Evolutionary conservation across 441 rosid genomes (phyloP).

Genomic region (Kokia cookei): DNA sequence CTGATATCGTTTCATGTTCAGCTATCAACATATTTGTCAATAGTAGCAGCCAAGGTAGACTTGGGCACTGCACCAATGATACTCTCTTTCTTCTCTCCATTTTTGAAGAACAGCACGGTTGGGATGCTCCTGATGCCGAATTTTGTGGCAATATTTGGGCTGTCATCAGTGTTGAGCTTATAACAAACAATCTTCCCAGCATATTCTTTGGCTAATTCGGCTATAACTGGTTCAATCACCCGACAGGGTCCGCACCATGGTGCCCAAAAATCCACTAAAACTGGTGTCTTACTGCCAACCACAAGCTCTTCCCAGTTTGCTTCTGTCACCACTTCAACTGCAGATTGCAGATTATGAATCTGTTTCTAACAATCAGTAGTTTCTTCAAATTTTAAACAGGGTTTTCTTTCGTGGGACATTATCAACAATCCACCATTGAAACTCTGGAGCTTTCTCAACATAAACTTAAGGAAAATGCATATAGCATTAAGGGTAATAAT

Average conservation of each 20-base stretch:
- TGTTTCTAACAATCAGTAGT: background rate
- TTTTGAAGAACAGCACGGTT: constrained; percentile 59
- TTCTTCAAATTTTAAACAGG: background rate
- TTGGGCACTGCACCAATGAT: constrained; percentile 74
- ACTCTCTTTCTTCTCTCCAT: constrained; percentile 71
- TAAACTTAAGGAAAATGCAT: background rate
- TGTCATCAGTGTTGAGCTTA: constrained; percentile 65
- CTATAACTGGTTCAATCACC: constrained; percentile 55
- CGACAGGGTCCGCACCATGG: constrained; percentile 80
- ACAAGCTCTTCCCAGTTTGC: constrained; percentile 45
- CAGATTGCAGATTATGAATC: background rate
- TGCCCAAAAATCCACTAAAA: constrained; percentile 72
- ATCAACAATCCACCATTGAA: background rate
- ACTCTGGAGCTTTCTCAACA: background rate
- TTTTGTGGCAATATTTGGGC: constrained; percentile 47
- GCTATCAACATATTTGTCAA: constrained; percentile 43
- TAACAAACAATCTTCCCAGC: constrained; percentile 49
- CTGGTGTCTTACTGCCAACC: constrained; percentile 33
- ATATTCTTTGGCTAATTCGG: constrained; percentile 57
- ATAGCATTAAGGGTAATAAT: background rate
- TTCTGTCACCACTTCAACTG: constrained; percentile 55
- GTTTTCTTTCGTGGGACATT: background rate
- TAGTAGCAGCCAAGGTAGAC: constrained; percentile 42
- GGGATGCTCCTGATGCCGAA: constrained; percentile 69
- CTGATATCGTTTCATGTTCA: constrained; percentile 14